Evolutionary conservation across 768 basidiomycete species (phyloP), one percentile per base, ranked within the genome.

Genomic region (Trametes cingulata): DNA sequence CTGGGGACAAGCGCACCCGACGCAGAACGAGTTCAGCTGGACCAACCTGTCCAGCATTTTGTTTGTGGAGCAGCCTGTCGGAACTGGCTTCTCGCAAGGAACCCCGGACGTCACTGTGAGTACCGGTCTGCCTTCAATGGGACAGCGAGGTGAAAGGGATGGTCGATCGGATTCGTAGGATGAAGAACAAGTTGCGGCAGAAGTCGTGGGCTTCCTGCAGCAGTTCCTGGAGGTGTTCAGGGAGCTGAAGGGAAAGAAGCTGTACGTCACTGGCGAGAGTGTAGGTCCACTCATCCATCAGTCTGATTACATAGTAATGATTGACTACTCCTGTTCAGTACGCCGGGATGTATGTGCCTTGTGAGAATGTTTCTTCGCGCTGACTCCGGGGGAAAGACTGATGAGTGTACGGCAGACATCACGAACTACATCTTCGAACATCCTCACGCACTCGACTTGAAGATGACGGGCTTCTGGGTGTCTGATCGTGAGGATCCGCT

Each of bases 31-130:
- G 63, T 81, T 80, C 64, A 88, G 87, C 71, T 91, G 90, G 90
- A 91, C 90, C 0, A 91, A 91, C 66, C 77, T 91, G 10, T 89
- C 88, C 2, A 89, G 86, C 56, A 73, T 90, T 9, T 73, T 91
- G 19, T 92, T 81, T 78, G 82, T 91, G 13, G 90, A 92, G 63
- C 90, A 91, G 63, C 90, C 90, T 3, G 85, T 91, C 29, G 90
- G 90, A 6, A 91, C 90, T 3, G 90, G 90, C 0, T 91, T 85
- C 70, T 87, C 87, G 2, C 86, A 87, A 62, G 90, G 90, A 14
- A 76, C 60, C 12, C 89, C 90, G 0, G 82, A 85, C 58, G 85
- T 85, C 35, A 62, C 57, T 51, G 76, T 76, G 52, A 20, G 70
- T 51, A 24, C 20, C 46, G n/a, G n/a, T 5, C 27, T 49, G 5